These are phyloP conservation scores for Kodamaea arcana DNA, from an alignment of 1,139 yeast genomes.

Conservation along the genomic window DNA sequence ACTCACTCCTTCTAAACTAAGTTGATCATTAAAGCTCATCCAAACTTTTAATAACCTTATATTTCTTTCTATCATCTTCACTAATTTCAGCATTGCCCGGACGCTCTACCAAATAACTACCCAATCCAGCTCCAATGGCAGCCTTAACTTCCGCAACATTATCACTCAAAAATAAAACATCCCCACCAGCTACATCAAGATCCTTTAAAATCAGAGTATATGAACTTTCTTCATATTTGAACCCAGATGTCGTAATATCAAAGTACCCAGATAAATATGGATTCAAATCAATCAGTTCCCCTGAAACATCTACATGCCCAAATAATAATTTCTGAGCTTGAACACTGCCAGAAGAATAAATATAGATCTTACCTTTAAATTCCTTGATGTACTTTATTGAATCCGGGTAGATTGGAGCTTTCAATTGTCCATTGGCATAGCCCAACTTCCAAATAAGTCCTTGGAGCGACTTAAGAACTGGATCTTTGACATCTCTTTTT, in stretches of 20 bases:
- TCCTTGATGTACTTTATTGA: slow-evolving; percentile 53
- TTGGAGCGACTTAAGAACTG: slow-evolving; percentile 72
- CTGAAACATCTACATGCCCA: slow-evolving; percentile 47
- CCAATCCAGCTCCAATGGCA: slow-evolving; percentile 64
- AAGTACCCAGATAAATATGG: slow-evolving; percentile 60
- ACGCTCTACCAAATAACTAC: slow-evolving; percentile 56
- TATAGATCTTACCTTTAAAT: slow-evolving; percentile 41
- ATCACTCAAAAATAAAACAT: slow-evolving; percentile 72
- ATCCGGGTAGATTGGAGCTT: slow-evolving; percentile 75
- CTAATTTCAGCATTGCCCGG: slow-evolving; percentile 69
- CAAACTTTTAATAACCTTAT: slow-evolving; percentile 4
- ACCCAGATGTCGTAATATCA: slow-evolving; percentile 83
- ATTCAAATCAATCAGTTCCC: slow-evolving; percentile 44
- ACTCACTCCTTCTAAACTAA: neutral
- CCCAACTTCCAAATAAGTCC: slow-evolving; percentile 84
- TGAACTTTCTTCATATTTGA: slow-evolving; percentile 54
- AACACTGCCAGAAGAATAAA: slow-evolving; percentile 90
- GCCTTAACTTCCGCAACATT: slow-evolving; percentile 66
- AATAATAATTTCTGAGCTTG: slow-evolving; percentile 80
- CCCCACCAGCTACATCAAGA: slow-evolving; percentile 31
- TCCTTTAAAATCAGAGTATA: slow-evolving; percentile 53
- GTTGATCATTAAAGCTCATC: slow-evolving; percentile 3
- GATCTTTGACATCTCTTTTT: slow-evolving; percentile 67
- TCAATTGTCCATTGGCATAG: slow-evolving; percentile 66
- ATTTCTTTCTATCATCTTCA: slow-evolving; percentile 19